These are phyloP conservation scores for Pigoraptor vietnamica DNA, from an alignment of 78 protist genomes.

Conservation along the genomic window DNA sequence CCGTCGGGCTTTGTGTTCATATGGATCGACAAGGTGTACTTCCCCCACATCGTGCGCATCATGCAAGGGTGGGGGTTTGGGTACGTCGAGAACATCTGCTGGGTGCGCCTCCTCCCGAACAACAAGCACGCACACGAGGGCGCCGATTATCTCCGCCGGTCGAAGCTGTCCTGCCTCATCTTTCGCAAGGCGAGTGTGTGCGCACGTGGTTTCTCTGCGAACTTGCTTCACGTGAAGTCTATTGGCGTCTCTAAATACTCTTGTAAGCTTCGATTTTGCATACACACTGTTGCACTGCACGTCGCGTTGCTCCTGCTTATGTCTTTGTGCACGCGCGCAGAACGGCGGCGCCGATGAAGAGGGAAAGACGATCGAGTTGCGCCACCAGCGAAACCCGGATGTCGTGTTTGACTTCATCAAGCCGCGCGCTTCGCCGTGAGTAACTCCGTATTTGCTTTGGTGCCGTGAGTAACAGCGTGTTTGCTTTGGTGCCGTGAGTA, in stretches of 20 bases:
- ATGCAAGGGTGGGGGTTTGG: neutral
- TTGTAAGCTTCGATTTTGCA: no score
- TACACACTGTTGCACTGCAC: no score
- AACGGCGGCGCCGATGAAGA: neutral
- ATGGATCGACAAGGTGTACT: neutral
- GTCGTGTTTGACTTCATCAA: neutral
- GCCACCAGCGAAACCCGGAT: conserved; percentile 8
- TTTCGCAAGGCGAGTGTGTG: neutral
- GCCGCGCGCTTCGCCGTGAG: neutral
- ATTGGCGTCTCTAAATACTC: neutral
- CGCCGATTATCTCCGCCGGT: neutral
- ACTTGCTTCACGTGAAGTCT: neutral
- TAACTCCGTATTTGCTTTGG: no score
- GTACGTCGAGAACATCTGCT: conserved; percentile 10
- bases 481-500: no score
- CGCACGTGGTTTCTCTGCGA: no score
- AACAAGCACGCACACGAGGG: neutral
- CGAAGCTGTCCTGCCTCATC: neutral
- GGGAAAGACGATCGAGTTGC: neutral
- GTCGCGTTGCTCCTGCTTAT: no score
- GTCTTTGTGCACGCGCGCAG: neutral
- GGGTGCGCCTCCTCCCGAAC: neutral
- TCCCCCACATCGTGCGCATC: neutral
- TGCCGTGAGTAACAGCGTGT: no score
- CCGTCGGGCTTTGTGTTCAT: neutral